Percentiles rank a stretch among this genome's conserved stretches.
These are phyloP conservation scores for Porodaedalea pini DNA, from an alignment of 1,284 basidiomycete genomes.

Conservation along the genomic window DNA sequence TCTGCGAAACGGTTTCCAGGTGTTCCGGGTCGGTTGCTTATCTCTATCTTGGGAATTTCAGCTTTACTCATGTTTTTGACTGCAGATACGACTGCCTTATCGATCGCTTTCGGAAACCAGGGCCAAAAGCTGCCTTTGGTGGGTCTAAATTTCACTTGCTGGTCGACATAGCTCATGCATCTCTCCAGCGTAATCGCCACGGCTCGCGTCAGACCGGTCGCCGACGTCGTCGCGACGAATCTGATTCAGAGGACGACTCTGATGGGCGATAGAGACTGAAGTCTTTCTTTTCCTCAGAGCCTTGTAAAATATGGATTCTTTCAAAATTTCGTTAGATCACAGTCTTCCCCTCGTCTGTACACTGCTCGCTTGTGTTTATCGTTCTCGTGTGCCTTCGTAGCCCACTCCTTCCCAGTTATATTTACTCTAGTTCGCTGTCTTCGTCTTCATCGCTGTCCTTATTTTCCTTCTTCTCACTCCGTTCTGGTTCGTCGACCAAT, in stretches of 20 bases:
- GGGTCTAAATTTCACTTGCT: slow-evolving; percentile 30
- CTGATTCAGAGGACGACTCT: slow-evolving; percentile 48
- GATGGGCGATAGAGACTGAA: slow-evolving; percentile 38
- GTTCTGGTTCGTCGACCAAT: no score
- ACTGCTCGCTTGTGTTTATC: not conserved
- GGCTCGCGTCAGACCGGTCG: slow-evolving; percentile 49
- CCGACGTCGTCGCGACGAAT: slow-evolving; percentile 48
- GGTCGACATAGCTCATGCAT: slow-evolving; percentile 22
- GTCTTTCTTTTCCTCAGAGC: not conserved
- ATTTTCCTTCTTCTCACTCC: not conserved
- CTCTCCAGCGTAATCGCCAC: slow-evolving; percentile 62
- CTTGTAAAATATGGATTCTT: not conserved
- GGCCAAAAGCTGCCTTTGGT: slow-evolving; percentile 87
- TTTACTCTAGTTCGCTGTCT: not conserved
- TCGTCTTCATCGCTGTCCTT: not conserved
- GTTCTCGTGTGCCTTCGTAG: not conserved
- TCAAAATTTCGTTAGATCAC: not conserved
- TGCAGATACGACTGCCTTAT: slow-evolving; percentile 81
- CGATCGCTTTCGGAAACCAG: slow-evolving; percentile 88
- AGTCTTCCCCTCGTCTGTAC: not conserved
- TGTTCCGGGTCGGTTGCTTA: slow-evolving; percentile 65
- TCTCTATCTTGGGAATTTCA: slow-evolving; percentile 8
- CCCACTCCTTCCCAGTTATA: no score
- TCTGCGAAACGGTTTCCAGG: slow-evolving; percentile 92
- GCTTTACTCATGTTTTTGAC: slow-evolving; percentile 6